Conservation (phyloP, 192 early-diverging fungal species). For the Rhizophlyctis rosea region DNA sequence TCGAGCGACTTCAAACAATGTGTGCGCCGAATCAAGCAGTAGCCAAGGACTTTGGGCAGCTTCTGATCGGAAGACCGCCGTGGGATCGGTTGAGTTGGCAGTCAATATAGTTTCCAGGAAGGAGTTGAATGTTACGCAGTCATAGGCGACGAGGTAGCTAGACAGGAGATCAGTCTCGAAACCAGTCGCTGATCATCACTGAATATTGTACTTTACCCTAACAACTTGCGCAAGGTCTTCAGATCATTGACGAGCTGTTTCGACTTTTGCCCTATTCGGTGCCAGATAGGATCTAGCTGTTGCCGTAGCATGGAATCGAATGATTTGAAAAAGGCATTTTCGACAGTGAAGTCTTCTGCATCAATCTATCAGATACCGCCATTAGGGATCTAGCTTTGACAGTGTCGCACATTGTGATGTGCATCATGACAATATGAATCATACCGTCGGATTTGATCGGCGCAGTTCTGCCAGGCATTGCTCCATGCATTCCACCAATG, state of each 20-base stretch:
- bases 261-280: slow-evolving; percentile 66
- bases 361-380: slow-evolving; percentile 59
- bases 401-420: background rate
- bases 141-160: slow-evolving; percentile 81
- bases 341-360: slow-evolving; percentile 75
- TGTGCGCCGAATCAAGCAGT: slow-evolving; percentile 78
- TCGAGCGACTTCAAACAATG: slow-evolving; percentile 63
- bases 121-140: slow-evolving; percentile 82
- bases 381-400: background rate
- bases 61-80: slow-evolving; percentile 23
- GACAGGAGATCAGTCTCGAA: background rate
- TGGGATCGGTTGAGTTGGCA: slow-evolving; percentile 34
- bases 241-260: slow-evolving; percentile 78
- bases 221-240: slow-evolving; percentile 63
- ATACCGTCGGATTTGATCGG: slow-evolving; percentile 55
- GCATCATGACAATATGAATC: slow-evolving; percentile 4
- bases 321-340: slow-evolving; percentile 79
- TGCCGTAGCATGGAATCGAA: slow-evolving; percentile 77
- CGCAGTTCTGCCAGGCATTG: slow-evolving; percentile 73
- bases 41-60: slow-evolving; percentile 75
- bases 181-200: no score
- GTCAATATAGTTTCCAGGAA: slow-evolving; percentile 83
- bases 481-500: slow-evolving; percentile 82
- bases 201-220: no score
- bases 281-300: slow-evolving; percentile 87